phyloP scores from a whole-genome alignment of 805 yeast genomes.

The Komagataella populi region DNA sequence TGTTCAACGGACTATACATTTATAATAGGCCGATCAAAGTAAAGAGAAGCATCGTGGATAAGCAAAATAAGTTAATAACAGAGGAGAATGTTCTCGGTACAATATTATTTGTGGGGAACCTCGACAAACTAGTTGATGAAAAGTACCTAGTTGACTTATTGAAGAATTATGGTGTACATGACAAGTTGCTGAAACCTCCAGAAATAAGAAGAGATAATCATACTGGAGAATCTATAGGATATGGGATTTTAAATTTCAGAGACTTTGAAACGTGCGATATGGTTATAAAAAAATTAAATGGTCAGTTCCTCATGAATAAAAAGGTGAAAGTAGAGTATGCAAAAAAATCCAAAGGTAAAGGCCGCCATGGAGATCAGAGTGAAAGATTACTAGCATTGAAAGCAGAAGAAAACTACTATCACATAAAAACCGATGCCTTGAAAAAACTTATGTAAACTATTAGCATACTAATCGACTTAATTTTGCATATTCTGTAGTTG shows the following conservation, averaged over 20 bases:
- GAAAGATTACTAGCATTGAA: slow-evolving; percentile 61
- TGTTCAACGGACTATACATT: slow-evolving; percentile 46
- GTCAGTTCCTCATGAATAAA: slow-evolving; percentile 54
- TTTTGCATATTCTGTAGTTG: slow-evolving; percentile 8
- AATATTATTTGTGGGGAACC: slow-evolving; percentile 38
- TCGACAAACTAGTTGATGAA: slow-evolving; percentile 56
- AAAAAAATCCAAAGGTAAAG: slow-evolving; percentile 36
- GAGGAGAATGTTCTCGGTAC: slow-evolving; percentile 27
- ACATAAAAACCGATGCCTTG: neutral
- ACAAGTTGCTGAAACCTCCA: slow-evolving; percentile 31
- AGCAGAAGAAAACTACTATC: slow-evolving; percentile 31
- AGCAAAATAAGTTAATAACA: slow-evolving; percentile 1
- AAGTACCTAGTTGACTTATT: slow-evolving; percentile 43
- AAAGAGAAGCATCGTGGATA: slow-evolving; percentile 28
- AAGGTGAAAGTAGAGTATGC: slow-evolving; percentile 57
- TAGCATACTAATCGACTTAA: slow-evolving; percentile 3
- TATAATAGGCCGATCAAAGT: slow-evolving; percentile 50
- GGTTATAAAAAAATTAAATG: slow-evolving; percentile 59
- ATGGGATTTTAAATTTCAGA: slow-evolving; percentile 53
- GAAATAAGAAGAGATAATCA: slow-evolving; percentile 32
- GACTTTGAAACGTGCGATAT: slow-evolving; percentile 56
- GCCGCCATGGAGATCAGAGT: slow-evolving; percentile 66
- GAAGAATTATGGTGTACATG: slow-evolving; percentile 43
- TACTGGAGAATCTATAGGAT: slow-evolving; percentile 39
- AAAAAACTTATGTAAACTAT: neutral